Conservation (phyloP, 768 basidiomycete species). For the Lyophyllum decastes region DNA sequence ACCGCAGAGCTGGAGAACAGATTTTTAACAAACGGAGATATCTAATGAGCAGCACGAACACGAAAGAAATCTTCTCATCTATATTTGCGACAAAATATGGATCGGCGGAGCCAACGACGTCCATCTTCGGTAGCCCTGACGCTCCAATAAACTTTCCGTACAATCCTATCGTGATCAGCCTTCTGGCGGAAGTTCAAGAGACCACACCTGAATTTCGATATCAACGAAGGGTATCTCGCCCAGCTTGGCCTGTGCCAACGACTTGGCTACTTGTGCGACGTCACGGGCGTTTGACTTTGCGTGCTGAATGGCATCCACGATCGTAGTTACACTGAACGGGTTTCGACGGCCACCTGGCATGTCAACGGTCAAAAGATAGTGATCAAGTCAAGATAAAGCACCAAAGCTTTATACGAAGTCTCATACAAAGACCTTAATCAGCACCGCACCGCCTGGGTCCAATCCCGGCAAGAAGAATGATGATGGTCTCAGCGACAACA, state of each 20-base stretch:
- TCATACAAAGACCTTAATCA: background rate
- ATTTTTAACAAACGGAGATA: background rate
- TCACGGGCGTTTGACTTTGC: conserved; percentile 34
- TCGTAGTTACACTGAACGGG: conserved; percentile 35
- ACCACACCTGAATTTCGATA: conserved; percentile 52
- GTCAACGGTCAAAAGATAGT: background rate
- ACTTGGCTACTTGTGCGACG: conserved; percentile 29
- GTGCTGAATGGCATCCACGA: conserved; percentile 33
- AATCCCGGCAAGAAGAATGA: too few relatives aligned
- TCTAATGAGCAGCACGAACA: conserved; percentile 42
- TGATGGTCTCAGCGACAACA: too few relatives aligned
- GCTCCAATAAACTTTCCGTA: conserved; percentile 66
- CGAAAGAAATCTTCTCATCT: conserved; percentile 62
- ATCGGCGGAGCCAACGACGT: conserved; percentile 62
- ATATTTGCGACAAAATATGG: conserved; percentile 74
- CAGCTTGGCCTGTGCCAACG: conserved; percentile 30
- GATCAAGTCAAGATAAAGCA: background rate
- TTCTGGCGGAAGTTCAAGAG: background rate
- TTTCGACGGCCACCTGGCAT: conserved; percentile 32
- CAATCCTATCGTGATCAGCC: background rate
- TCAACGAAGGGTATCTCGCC: conserved; percentile 54
- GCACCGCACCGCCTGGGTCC: background rate
- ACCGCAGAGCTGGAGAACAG: conserved; percentile 58
- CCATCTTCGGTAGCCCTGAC: conserved; percentile 67
- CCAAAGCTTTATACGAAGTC: background rate